Evolutionary conservation across 352 stramenopile species (phyloP).

Genomic region (Globisporangium yorkense): DNA sequence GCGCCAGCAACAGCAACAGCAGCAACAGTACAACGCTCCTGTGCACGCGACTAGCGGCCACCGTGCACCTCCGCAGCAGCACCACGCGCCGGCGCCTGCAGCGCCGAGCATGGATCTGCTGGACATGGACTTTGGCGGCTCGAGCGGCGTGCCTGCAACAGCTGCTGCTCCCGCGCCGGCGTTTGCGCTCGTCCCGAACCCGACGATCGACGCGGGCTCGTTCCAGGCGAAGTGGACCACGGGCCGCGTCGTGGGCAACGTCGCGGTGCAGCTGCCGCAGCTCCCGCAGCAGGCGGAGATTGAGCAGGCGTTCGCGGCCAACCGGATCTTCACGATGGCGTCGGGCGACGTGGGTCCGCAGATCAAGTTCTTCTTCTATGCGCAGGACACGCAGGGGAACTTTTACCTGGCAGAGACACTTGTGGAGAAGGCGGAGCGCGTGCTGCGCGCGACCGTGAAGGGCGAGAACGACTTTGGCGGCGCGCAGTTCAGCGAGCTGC

Average conservation of each 20-base stretch:
- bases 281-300: constrained; percentile 58
- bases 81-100: constrained; percentile 9
- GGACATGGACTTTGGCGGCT: constrained; percentile 69
- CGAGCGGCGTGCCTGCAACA: constrained; percentile 1
- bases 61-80: background rate
- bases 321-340: constrained; percentile 70
- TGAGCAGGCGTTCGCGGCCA: constrained; percentile 50
- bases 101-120: constrained; percentile 57
- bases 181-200: constrained; percentile 53
- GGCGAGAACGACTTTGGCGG: constrained; percentile 56
- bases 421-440: constrained; percentile 59
- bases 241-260: constrained; percentile 55
- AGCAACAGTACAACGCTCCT: constrained; percentile 33
- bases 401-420: constrained; percentile 73
- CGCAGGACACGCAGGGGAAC: constrained; percentile 51
- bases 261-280: constrained; percentile 50
- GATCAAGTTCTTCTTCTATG: constrained; percentile 87
- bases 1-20: constrained; percentile 22
- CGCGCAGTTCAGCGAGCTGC: constrained; percentile 51
- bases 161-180: constrained; percentile 16
- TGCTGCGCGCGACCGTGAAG: constrained; percentile 68
- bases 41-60: background rate
- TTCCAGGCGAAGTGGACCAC: constrained; percentile 76
- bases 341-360: constrained; percentile 73
- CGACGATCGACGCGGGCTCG: constrained; percentile 63